phyloP scores from a whole-genome alignment of 2,329 filamentous ascomycete genomes.

The Arthroderma sp. region DNA sequence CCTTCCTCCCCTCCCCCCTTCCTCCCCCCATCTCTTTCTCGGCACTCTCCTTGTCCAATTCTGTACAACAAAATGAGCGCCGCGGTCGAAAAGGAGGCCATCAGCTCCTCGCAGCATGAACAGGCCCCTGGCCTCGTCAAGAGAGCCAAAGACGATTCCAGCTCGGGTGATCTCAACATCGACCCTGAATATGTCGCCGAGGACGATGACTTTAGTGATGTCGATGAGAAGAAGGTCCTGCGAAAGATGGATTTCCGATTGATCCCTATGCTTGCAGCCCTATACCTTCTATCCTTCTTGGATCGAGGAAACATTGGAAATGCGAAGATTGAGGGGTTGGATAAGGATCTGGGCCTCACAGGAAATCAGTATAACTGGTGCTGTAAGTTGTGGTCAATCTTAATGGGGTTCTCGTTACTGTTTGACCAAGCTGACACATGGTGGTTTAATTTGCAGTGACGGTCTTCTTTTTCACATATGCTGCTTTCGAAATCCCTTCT shows the following conservation, averaged over 20 bases:
- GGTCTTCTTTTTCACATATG: slow-evolving; percentile 17
- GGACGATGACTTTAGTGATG: slow-evolving; percentile 19
- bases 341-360: slow-evolving; percentile 12
- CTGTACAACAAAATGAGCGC: too few species aligned
- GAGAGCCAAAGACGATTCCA: not conserved
- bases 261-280: slow-evolving; percentile 26
- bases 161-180: not conserved
- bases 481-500: slow-evolving; percentile 14
- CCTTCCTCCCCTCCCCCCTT: too few species aligned
- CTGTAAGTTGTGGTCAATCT: slow-evolving; percentile 7
- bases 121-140: not conserved
- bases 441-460: slow-evolving; percentile 8
- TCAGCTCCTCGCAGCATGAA: not conserved
- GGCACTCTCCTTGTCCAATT: too few species aligned
- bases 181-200: not conserved
- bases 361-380: slow-evolving; percentile 17
- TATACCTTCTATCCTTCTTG: slow-evolving; percentile 26
- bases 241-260: slow-evolving; percentile 29
- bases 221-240: slow-evolving; percentile 28
- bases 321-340: slow-evolving; percentile 17
- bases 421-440: not conserved
- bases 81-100: too few species aligned
- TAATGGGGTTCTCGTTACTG: not conserved
- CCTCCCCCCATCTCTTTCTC: too few species aligned
- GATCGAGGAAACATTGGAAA: slow-evolving; percentile 20